Percentiles rank a stretch among this genome's conserved stretches.
Conservation (phyloP, 257 asterid species). For the Solanum paucissectum region DNA sequence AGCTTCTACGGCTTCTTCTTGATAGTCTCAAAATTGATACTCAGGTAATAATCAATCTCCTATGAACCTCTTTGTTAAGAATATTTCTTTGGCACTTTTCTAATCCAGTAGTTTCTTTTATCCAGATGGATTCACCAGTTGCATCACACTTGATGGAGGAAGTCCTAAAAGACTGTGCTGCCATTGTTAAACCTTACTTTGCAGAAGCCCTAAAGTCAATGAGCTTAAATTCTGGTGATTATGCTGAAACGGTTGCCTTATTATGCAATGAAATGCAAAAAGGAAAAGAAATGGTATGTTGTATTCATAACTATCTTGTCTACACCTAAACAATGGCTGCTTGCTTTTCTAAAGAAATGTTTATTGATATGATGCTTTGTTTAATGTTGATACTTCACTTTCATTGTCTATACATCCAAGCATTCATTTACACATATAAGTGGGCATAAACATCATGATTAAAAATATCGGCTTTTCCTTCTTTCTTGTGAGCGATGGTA, state of each 20-base stretch:
- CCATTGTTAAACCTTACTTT: slow-evolving; percentile 24
- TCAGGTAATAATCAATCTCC: slow-evolving; percentile 11
- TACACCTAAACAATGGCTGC: neutral
- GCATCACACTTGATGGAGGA: slow-evolving; percentile 47
- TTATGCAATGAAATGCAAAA: slow-evolving; percentile 19
- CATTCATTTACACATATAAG: neutral
- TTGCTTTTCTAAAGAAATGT: neutral
- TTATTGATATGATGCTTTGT: neutral
- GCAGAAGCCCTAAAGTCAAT: slow-evolving; percentile 24
- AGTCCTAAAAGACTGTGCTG: slow-evolving; percentile 35
- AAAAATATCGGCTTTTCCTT: neutral
- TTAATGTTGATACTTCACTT: neutral
- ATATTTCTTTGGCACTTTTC: neutral
- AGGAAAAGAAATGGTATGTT: slow-evolving; percentile 25
- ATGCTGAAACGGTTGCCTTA: slow-evolving; percentile 27
- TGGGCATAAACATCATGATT: neutral
- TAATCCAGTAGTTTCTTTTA: slow-evolving; percentile 3
- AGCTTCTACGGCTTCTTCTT: slow-evolving; percentile 25
- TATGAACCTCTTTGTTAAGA: neutral
- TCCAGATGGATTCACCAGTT: slow-evolving; percentile 31
- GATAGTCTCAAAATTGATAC: slow-evolving; percentile 17
- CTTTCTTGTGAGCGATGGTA: neutral
- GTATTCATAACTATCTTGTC: slow-evolving; percentile 1
- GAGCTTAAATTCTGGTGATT: slow-evolving; percentile 30
- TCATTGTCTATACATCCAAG: neutral